Conservation (phyloP, 768 basidiomycete genomes). For the Collybiopsis confluens region DNA sequence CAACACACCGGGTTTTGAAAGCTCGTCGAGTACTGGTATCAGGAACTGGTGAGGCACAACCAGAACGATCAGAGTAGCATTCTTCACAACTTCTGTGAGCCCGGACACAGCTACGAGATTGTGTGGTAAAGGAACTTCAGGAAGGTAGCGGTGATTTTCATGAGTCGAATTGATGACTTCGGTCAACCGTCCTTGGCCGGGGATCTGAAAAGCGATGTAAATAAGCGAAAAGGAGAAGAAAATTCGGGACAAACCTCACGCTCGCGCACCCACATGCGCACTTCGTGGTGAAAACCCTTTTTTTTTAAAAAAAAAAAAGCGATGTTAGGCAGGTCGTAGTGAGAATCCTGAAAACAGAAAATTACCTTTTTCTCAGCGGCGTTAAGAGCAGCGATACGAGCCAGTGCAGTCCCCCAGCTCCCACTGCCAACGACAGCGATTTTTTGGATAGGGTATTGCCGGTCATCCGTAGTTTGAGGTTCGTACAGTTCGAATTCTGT, state of each 20-base stretch:
- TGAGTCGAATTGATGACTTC: slow-evolving; percentile 12
- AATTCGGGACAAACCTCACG: slow-evolving; percentile 8
- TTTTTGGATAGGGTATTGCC: slow-evolving; percentile 8
- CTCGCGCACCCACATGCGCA: slow-evolving; percentile 14
- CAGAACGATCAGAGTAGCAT: slow-evolving; percentile 10
- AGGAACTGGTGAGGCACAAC: slow-evolving; percentile 14
- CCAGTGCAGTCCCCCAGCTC: slow-evolving; percentile 13
- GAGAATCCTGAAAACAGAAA: not conserved
- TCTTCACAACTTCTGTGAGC: slow-evolving; percentile 7
- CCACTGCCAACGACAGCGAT: slow-evolving; percentile 12
- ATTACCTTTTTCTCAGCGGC: slow-evolving; percentile 8
- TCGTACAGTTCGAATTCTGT: slow-evolving; percentile 14
- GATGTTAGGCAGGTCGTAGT: not conserved
- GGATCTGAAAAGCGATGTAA: slow-evolving; percentile 2
- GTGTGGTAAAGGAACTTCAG: slow-evolving; percentile 10
- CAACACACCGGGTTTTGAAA: slow-evolving; percentile 11
- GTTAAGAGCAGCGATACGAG: slow-evolving; percentile 12
- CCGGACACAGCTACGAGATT: slow-evolving; percentile 12
- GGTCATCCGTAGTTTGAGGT: slow-evolving; percentile 7
- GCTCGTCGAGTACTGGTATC: slow-evolving; percentile 6
- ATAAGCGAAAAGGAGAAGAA: not conserved
- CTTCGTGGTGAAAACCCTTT: slow-evolving; percentile 12
- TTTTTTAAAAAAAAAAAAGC: too few relatives aligned
- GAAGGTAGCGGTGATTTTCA: slow-evolving; percentile 11
- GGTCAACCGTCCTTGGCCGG: slow-evolving; percentile 10